Evolutionary conservation across 1,139 yeast genomes (phyloP), one percentile per base, ranked within the genome.

Genomic region (Lodderomyces parapsilosis): DNA sequence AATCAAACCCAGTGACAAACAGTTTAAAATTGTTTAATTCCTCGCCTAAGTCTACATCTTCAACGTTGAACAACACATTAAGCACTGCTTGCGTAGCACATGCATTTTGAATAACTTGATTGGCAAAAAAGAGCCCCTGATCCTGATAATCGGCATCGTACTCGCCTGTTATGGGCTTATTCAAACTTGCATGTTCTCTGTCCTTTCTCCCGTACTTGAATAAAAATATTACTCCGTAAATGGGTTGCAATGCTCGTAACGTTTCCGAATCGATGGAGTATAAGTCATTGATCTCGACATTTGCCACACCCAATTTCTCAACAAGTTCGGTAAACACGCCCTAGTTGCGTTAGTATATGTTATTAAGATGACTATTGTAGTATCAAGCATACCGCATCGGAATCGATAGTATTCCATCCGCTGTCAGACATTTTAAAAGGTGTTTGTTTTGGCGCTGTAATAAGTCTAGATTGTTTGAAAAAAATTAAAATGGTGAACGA

Each of bases 11-110:
- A 0, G 62, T 59, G 0, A 78, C 78, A 58, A 83, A 83, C 41
- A 64, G 62, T 47, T 68, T 71, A 59, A 83, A 79, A 41, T 75
- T 71, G 3, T 52, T 30, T 43, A 83, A 61, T 38, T 76, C 80
- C 0, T 64, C 60, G 0, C 90, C 89, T 6, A 83, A 47, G 1
- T 71, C 68, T 14, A 80, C 49, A 2, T 57, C 62, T 2, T 62
- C 59, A 32, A 58, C 57, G 44, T 73, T 71, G 47, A 83, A 56
- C 42, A 83, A 61, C 10, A 81, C 62, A 45, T 83, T 80, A 44
- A 83, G 63, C n/a, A 83, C 83, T 0, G 90, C 90, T 54, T 80
- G 87, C 1, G 90, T 83, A n/a, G 86, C 90, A 60, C 90, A 83
- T 1, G 90, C 88, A 55, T 83, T 81, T 52, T 80, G 83, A 41